phyloP scores from a whole-genome alignment of 345 rosid genomes.

The Brassica nigra region DNA sequence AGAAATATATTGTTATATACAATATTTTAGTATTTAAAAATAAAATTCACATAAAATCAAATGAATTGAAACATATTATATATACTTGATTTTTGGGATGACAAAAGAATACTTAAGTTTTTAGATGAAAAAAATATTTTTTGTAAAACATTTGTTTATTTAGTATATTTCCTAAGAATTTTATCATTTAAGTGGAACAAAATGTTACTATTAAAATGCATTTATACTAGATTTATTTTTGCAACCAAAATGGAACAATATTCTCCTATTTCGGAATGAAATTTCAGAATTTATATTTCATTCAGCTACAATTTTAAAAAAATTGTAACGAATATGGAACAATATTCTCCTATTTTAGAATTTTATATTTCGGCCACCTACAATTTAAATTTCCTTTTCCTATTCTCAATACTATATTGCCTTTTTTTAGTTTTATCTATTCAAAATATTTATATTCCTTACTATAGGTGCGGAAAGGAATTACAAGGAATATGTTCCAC shows the following conservation, averaged over 20 bases:
- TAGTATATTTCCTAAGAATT: neutral
- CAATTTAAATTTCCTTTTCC: neutral
- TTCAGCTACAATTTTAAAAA: neutral
- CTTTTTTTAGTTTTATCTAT: neutral
- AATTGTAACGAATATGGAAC: neutral
- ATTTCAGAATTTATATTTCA: neutral
- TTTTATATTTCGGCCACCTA: neutral
- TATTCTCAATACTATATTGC: neutral
- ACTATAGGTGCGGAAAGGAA: too few species aligned
- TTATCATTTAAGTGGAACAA: neutral
- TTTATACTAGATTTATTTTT: too few species aligned
- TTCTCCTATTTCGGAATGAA: neutral
- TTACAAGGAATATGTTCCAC: too few species aligned
- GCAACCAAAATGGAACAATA: neutral
- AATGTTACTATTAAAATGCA: neutral
- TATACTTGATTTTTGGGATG: neutral
- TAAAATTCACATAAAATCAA: neutral
- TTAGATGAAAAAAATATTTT: neutral
- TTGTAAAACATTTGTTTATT: neutral
- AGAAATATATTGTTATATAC: neutral
- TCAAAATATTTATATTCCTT: too few species aligned
- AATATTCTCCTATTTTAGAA: neutral
- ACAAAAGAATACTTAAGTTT: neutral
- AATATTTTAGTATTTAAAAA: neutral
- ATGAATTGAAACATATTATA: neutral